Evolutionary conservation across 2,329 filamentous ascomycete genomes (phyloP).

Genomic region (Calonectria pteridis): DNA sequence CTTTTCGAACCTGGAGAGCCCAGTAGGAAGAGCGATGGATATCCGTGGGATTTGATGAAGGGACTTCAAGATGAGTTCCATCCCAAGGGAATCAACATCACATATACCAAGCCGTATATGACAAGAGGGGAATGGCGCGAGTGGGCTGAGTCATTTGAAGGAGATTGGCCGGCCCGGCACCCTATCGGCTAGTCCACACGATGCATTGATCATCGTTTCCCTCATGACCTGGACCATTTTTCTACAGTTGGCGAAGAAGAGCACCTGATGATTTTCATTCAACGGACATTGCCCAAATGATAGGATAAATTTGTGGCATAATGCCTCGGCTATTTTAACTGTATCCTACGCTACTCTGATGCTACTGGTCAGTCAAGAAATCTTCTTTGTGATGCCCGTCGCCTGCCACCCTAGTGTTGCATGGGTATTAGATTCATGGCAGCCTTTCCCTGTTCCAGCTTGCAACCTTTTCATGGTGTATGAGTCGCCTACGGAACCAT

Average conservation of each 20-base stretch:
- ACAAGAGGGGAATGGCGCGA: not conserved
- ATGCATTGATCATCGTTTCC: not conserved
- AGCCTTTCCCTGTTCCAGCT: not conserved
- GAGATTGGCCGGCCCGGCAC: not conserved
- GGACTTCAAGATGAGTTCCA: not conserved
- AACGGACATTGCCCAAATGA: not conserved
- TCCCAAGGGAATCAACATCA: not conserved
- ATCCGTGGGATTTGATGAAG: not conserved
- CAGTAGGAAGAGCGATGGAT: not conserved
- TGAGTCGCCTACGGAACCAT: not conserved
- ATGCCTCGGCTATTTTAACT: not conserved
- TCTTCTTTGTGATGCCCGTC: not conserved
- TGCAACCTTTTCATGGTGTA: not conserved
- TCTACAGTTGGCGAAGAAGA: not conserved
- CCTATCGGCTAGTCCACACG: not conserved
- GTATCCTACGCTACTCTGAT: not conserved
- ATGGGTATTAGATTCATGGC: not conserved
- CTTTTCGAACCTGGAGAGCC: not conserved
- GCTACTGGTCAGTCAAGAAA: not conserved
- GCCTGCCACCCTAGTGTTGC: not conserved
- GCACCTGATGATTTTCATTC: not conserved
- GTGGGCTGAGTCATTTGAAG: constrained; percentile 1
- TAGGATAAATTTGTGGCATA: not conserved
- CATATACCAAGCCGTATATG: not conserved
- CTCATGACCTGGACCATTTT: not conserved